These are phyloP conservation scores for Calonectria montana DNA, from an alignment of 2,329 filamentous ascomycete genomes.

Conservation along the genomic window DNA sequence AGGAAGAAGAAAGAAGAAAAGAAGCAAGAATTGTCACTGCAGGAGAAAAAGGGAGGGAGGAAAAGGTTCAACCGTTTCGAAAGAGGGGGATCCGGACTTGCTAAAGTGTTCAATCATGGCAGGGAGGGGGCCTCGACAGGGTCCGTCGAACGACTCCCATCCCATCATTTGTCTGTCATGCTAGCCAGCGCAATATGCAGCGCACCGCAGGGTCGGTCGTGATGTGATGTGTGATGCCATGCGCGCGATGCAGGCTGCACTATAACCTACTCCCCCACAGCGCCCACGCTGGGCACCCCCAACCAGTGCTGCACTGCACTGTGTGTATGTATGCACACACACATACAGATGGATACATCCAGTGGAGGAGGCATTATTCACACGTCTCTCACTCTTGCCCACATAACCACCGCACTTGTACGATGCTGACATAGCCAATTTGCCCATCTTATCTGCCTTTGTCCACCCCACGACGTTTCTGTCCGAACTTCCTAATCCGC, in stretches of 20 bases:
- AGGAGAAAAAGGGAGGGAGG: neutral
- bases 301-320: neutral
- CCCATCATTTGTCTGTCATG: slow-evolving; percentile 18
- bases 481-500: slow-evolving; percentile 6
- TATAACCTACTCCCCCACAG: neutral
- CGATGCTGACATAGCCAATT: neutral
- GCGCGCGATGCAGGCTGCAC: slow-evolving; percentile 11
- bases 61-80: slow-evolving; percentile 1
- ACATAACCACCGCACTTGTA: neutral
- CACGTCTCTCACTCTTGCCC: neutral
- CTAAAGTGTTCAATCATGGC: slow-evolving; percentile 8
- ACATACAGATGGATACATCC: neutral
- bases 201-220: slow-evolving; percentile 7
- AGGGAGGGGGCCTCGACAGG: slow-evolving; percentile 11
- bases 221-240: slow-evolving; percentile 19
- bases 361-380: neutral
- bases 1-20: neutral
- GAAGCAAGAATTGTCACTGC: neutral
- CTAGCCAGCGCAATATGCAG: slow-evolving; percentile 19
- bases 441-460: neutral
- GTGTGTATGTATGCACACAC: no score
- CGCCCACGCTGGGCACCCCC: neutral
- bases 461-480: neutral
- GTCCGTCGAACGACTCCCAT: slow-evolving; percentile 25
- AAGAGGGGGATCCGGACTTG: slow-evolving; percentile 11